Conservation (phyloP, 208 protist species). For the Trypanosoma lewisi region DNA sequence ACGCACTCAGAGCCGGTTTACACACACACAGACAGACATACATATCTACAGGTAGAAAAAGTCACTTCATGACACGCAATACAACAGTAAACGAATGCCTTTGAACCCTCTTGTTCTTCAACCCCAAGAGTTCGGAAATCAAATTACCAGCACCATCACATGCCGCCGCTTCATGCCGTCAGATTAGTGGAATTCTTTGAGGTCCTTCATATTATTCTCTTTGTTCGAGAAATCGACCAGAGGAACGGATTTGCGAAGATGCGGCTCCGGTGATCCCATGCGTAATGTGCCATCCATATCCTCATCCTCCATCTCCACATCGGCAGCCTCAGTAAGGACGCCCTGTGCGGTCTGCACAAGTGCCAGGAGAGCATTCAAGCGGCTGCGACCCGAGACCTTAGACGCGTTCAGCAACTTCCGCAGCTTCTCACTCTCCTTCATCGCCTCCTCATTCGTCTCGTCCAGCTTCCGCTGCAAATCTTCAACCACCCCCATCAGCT, state of each 20-base stretch:
- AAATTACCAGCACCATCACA: not conserved
- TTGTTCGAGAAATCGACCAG: slow-evolving; percentile 10
- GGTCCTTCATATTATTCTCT: slow-evolving; percentile 1
- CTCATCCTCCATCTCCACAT: not conserved
- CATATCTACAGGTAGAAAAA: too few species aligned
- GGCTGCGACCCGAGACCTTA: not conserved
- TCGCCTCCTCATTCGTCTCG: slow-evolving; percentile 32
- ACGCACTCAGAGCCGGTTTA: too few species aligned
- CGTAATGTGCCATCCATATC: not conserved
- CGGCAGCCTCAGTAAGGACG: not conserved
- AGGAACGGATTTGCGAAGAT: too few species aligned
- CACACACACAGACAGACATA: not conserved
- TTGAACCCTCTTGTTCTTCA: too few species aligned
- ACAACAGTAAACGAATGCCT: too few species aligned
- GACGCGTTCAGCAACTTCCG: slow-evolving; percentile 28
- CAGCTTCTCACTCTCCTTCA: slow-evolving; percentile 27
- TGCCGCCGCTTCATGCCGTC: not conserved
- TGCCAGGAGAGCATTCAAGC: slow-evolving; percentile 6
- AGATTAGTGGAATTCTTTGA: not conserved
- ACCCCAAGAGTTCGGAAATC: too few species aligned
- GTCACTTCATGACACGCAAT: too few species aligned
- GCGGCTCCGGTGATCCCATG: slow-evolving; percentile 1
- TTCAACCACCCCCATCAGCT: slow-evolving; percentile 26
- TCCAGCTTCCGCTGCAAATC: slow-evolving; percentile 35
- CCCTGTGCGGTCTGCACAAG: slow-evolving; percentile 19